Base-by-base conservation (phyloP, 768 basidiomycete species). In the Daedaleopsis nitida region DNA sequence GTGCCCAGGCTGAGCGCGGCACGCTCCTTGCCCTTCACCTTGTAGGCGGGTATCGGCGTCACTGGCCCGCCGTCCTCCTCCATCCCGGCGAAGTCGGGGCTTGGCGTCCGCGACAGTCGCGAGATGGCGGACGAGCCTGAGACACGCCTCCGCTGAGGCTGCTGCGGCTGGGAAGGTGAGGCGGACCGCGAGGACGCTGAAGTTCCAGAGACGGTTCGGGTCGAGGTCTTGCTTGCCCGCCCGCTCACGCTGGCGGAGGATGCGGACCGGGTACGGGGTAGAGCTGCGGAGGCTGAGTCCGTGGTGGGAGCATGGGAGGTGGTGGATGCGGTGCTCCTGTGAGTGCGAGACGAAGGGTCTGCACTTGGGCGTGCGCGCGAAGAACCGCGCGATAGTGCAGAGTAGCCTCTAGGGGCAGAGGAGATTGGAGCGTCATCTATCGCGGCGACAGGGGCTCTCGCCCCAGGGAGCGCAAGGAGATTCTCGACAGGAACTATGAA, bases 1-100 rank as follows among this genome's bases (percentile, higher is more conserved):
- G 81, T 81, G 5, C 77, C 80, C n/a, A 83, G 72, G 16, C 81
- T 80, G 17, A 83, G 69, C 16, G 81, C 73, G 55, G 63, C 59
- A 13, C 58, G 55, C 19, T 56, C 66, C 52, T 69, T 57, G 21
- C 55, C 53, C 50, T 68, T 64, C 58, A 66, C 67, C 68, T 72
- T 58, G 58, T 66, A 50, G 59, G 62, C 58, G 13, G 73, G 68
- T 27, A 74, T 66, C 1, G 75, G 76, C 5, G 77, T 75, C 35
- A 73, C 66, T 0, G 73, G 72, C 5, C 62, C 62, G 17, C 35
- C 62, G 21, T 69, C 70, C 19, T 62, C 52, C 8, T 65, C 61
- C 17, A 45, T 47, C 1, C 45, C 56, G 1, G 63, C 65, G 10
- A 65, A 52, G 8, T 66, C 66, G 0, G 70, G 70, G 44, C 70